These are phyloP conservation scores for Scalesia atractyloides DNA, from an alignment of 129 eudicot species.

Conservation along the genomic window DNA sequence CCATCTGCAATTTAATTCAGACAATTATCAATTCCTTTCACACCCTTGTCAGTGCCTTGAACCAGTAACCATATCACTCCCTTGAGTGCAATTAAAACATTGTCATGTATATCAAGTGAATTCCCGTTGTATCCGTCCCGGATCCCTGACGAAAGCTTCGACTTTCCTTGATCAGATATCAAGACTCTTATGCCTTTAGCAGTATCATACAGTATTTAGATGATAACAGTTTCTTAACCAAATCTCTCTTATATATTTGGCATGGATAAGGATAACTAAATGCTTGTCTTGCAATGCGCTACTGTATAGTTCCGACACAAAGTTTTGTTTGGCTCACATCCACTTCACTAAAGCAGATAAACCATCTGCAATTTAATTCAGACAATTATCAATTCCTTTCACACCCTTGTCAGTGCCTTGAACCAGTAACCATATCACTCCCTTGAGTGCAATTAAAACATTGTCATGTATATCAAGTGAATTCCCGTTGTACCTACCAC, in stretches of 20 bases:
- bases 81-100: neutral
- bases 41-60: neutral
- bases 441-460: neutral
- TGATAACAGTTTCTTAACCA: neutral
- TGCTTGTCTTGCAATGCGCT: neutral
- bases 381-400: neutral
- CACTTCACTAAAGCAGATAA: neutral
- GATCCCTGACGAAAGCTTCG: neutral
- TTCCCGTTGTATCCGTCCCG: neutral
- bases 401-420: neutral
- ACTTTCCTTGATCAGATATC: neutral
- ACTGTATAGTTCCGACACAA: neutral
- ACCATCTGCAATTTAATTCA: neutral
- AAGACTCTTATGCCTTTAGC: neutral
- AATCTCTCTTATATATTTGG: neutral
- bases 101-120: neutral
- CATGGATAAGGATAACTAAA: neutral
- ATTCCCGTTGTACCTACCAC: neutral
- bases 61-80: neutral
- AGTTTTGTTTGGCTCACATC: neutral
- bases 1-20: neutral
- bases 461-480: neutral
- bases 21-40: neutral
- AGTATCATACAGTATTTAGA: neutral
- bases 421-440: neutral